Evolutionary conservation across 1,284 basidiomycete genomes (phyloP).

Genomic region (Apiotrichum brassicae): DNA sequence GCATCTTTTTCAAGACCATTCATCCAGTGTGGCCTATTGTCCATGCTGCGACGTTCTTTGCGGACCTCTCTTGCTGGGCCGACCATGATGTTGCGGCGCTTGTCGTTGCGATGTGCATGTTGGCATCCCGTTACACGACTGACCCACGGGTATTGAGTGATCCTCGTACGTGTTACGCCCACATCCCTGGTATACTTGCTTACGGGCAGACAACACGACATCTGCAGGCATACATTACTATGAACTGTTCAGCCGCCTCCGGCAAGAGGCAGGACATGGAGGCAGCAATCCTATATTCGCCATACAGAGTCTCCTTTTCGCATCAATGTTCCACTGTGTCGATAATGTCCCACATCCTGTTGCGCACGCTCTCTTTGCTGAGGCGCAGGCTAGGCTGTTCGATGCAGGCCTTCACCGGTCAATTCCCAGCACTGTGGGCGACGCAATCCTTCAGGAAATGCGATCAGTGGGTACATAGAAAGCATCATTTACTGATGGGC

Average conservation of each 20-base stretch:
- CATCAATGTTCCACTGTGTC: constrained; percentile 15
- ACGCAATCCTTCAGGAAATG: constrained; percentile 1
- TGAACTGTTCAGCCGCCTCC: constrained; percentile 9
- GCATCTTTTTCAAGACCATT: constrained; percentile 9
- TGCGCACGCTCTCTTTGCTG: constrained; percentile 8
- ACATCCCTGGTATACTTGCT: too few species aligned
- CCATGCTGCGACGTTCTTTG: constrained; percentile 11
- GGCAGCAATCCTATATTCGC: constrained; percentile 5
- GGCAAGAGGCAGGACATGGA: constrained; percentile 10
- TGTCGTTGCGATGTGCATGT: constrained; percentile 14
- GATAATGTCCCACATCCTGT: constrained; percentile 17
- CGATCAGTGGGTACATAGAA: background rate
- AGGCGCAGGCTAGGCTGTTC: background rate
- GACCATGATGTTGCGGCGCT: constrained; percentile 6
- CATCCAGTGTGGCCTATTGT: constrained; percentile 16
- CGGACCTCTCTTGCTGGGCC: constrained; percentile 1
- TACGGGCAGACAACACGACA: constrained; percentile 5
- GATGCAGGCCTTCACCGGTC: constrained; percentile 6
- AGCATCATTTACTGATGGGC: background rate
- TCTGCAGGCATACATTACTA: constrained; percentile 10
- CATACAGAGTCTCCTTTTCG: constrained; percentile 11
- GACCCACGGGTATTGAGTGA: constrained; percentile 4
- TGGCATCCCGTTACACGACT: constrained; percentile 5
- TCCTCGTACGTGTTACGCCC: too few species aligned
- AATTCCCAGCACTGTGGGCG: background rate